Percentiles rank a stretch among this genome's conserved stretches.
Evolutionary conservation across 805 yeast genomes (phyloP).

Genomic region (Nematodospora valgi): DNA sequence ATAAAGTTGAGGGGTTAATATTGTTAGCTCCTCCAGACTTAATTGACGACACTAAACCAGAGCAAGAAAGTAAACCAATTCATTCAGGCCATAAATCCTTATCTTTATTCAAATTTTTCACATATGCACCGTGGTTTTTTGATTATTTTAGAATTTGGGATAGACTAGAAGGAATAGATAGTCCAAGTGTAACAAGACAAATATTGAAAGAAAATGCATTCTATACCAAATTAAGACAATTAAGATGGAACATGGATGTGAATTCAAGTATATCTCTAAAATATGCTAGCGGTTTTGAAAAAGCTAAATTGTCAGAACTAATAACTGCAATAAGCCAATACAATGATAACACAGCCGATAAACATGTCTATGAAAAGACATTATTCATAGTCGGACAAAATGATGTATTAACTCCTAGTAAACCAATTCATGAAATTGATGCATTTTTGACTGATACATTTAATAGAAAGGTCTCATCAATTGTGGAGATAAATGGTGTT

Average conservation of each 20-base stretch:
- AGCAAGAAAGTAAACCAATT: background rate
- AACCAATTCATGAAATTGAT: slow-evolving; percentile 27
- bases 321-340: slow-evolving; percentile 33
- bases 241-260: slow-evolving; percentile 69
- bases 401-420: slow-evolving; percentile 55
- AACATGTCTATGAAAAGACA: slow-evolving; percentile 37
- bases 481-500: slow-evolving; percentile 43
- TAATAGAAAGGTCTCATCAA: slow-evolving; percentile 26
- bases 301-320: slow-evolving; percentile 44
- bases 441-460: slow-evolving; percentile 21
- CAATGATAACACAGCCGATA: slow-evolving; percentile 29
- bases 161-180: slow-evolving; percentile 58
- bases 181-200: slow-evolving; percentile 59
- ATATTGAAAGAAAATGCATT: slow-evolving; percentile 30
- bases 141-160: slow-evolving; percentile 56
- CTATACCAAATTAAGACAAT: slow-evolving; percentile 51
- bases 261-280: slow-evolving; percentile 51
- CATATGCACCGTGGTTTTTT: slow-evolving; percentile 44
- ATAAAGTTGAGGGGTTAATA: slow-evolving; percentile 45
- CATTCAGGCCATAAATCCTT: background rate
- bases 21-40: slow-evolving; percentile 50
- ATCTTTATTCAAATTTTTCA: slow-evolving; percentile 19
- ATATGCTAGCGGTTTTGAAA: slow-evolving; percentile 49
- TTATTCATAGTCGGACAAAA: slow-evolving; percentile 57
- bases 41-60: slow-evolving; percentile 18